A percentile compares a stretch with the other conserved stretches of the same genome.
phyloP scores from a whole-genome alignment of 169 alveolate genomes.

The Eimeria nieschulzi region DNA sequence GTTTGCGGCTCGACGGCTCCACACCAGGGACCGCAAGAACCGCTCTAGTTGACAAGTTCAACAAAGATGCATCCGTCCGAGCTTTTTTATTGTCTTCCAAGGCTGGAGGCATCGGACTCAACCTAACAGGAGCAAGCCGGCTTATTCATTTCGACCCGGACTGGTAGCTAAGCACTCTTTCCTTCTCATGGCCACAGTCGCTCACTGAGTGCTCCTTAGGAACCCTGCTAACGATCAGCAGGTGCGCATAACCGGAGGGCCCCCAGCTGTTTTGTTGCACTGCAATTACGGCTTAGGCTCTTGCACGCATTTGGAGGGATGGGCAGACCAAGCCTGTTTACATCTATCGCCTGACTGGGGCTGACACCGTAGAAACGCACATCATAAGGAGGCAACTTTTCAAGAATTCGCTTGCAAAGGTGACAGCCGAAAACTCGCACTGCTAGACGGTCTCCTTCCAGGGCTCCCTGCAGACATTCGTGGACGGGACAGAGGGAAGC shows the following conservation, averaged over 20 bases:
- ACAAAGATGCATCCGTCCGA: neutral
- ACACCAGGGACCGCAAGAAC: slow-evolving; percentile 1
- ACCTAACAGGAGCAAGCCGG: slow-evolving; percentile 52
- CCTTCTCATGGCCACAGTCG: neutral
- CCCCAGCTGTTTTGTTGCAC: neutral
- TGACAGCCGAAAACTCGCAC: neutral
- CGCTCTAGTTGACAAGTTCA: slow-evolving; percentile 22
- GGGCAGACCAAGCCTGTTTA: slow-evolving; percentile 56
- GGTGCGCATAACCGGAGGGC: slow-evolving; percentile 2
- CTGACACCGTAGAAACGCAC: slow-evolving; percentile 26
- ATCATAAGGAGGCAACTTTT: slow-evolving; percentile 16
- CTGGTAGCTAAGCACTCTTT: slow-evolving; percentile 16
- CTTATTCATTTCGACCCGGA: slow-evolving; percentile 54
- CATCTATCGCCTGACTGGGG: slow-evolving; percentile 46
- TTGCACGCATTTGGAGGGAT: slow-evolving; percentile 54
- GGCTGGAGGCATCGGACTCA: slow-evolving; percentile 63
- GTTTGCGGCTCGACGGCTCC: slow-evolving; percentile 50
- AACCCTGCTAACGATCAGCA: slow-evolving; percentile 71
- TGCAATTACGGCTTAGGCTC: slow-evolving; percentile 1
- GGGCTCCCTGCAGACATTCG: neutral
- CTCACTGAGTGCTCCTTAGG: neutral
- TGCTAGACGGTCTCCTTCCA: neutral
- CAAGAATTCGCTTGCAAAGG: slow-evolving; percentile 36
- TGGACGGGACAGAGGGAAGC: slow-evolving; percentile 4
- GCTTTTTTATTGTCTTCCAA: slow-evolving; percentile 53